Evolutionary conservation across 768 basidiomycete species (phyloP).

Genomic region (Leccinum broughii): DNA sequence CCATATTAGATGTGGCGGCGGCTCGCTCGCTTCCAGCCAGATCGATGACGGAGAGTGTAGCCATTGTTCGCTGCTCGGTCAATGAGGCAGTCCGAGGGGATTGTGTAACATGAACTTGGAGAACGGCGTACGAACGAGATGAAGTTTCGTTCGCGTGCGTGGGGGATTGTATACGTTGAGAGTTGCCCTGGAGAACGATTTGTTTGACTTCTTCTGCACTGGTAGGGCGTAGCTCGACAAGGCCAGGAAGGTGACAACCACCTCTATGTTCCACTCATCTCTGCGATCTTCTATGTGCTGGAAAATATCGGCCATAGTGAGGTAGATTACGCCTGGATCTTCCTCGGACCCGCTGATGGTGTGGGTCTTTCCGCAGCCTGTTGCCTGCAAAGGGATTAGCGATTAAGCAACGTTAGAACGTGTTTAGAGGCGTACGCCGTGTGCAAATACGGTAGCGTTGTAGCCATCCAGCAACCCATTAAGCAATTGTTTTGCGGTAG

Average conservation of each 20-base stretch:
- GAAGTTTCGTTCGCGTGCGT: conserved; percentile 97
- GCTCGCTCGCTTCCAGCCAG: conserved; percentile 97
- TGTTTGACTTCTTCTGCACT: conserved; percentile 93
- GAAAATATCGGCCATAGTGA: conserved; percentile 97
- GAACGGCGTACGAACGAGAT: conserved; percentile 95
- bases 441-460: conserved; percentile 97
- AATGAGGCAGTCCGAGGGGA: conserved; percentile 83
- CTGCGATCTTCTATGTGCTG: conserved; percentile 85
- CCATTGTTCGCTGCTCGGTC: conserved; percentile 80
- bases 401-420: conserved; percentile 2
- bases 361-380: conserved; percentile 99
- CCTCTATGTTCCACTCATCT: conserved; percentile 83
- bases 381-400: conserved; percentile 62
- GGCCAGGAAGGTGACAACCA: conserved; percentile 92
- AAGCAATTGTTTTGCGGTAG: conserved; percentile 84
- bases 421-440: conserved; percentile 69
- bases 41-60: conserved; percentile 96
- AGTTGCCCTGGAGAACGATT: conserved; percentile 88
- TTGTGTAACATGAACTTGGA: conserved; percentile 92
- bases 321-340: conserved; percentile 93
- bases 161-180: conserved; percentile 85
- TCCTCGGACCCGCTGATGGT: conserved; percentile 91
- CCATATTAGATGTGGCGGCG: conserved; percentile 95
- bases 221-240: conserved; percentile 77
- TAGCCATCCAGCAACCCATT: conserved; percentile 88